Conservation (phyloP, 2,329 filamentous ascomycete species). For the Colletotrichum australisinense region DNA sequence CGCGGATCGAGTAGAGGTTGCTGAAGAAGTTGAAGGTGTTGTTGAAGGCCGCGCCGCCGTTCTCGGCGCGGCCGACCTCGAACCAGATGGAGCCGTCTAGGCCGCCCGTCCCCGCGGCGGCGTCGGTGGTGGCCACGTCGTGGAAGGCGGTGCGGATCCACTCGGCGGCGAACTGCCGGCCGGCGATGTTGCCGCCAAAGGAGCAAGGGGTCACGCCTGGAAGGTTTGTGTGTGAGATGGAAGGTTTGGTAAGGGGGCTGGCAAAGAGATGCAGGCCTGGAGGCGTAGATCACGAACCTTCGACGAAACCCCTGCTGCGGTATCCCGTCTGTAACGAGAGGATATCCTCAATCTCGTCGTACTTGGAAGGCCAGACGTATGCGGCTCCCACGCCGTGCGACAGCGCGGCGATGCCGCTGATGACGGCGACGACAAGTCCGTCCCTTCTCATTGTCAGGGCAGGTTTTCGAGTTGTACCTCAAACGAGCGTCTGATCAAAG, state of each 20-base stretch:
- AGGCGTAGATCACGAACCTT: conserved; percentile 31
- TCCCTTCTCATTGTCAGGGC: not conserved
- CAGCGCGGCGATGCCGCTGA: not conserved
- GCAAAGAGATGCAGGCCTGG: not conserved
- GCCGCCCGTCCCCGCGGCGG: conserved; percentile 41
- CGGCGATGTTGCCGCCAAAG: conserved; percentile 37
- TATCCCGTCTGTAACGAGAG: conserved; percentile 39
- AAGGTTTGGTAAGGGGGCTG: too few species aligned
- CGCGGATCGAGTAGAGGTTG: conserved; percentile 38
- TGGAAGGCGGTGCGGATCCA: conserved; percentile 48
- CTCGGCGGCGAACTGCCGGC: conserved; percentile 43
- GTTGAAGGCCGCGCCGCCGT: conserved; percentile 44
- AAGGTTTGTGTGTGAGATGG: not conserved
- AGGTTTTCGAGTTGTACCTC: not conserved
- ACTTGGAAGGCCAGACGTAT: conserved; percentile 39
- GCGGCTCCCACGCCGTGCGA: conserved; percentile 2
- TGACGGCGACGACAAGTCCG: not conserved
- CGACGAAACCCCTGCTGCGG: conserved; percentile 37
- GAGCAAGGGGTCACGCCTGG: conserved; percentile 37
- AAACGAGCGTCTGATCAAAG: not conserved
- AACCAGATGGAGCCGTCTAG: conserved; percentile 46
- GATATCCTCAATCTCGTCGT: conserved; percentile 39
- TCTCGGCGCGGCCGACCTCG: conserved; percentile 44
- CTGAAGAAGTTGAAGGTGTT: conserved; percentile 41
- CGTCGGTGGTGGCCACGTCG: conserved; percentile 44